These are phyloP conservation scores for Trypanosoma caninum DNA, from an alignment of 208 protist genomes.

Conservation along the genomic window DNA sequence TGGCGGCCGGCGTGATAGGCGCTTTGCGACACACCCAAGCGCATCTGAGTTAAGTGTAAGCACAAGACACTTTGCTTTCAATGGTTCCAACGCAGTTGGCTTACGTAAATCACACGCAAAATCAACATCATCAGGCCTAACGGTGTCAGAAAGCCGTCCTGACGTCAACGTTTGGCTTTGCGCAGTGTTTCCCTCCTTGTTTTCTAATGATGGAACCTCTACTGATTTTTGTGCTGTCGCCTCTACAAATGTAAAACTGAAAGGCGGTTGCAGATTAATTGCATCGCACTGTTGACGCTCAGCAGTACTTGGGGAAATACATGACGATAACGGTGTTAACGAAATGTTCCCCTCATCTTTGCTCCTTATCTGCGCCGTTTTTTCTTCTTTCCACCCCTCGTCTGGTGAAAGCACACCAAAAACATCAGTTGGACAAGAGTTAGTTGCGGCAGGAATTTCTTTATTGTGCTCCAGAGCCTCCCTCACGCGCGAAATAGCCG, in stretches of 20 bases:
- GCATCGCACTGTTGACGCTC: background rate
- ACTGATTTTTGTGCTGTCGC: background rate
- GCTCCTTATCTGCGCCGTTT: background rate
- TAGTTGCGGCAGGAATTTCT: background rate
- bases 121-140: no score
- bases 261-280: background rate
- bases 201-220: background rate
- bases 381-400: background rate
- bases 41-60: slow-evolving; percentile 17
- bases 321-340: background rate
- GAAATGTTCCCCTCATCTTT: background rate
- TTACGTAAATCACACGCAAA: background rate
- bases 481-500: slow-evolving; percentile 34
- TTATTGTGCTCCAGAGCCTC: slow-evolving; percentile 19
- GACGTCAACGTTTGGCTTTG: background rate
- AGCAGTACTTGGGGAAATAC: background rate
- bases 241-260: background rate
- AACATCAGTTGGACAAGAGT: background rate
- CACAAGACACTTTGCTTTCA: slow-evolving; percentile 22
- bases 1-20: slow-evolving; percentile 12
- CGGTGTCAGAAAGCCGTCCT: no score
- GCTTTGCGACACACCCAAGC: slow-evolving; percentile 21
- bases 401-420: background rate
- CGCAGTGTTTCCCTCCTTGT: background rate
- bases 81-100: background rate